Evolutionary conservation across 768 basidiomycete species (phyloP).

Genomic region (Cyathus striatus): DNA sequence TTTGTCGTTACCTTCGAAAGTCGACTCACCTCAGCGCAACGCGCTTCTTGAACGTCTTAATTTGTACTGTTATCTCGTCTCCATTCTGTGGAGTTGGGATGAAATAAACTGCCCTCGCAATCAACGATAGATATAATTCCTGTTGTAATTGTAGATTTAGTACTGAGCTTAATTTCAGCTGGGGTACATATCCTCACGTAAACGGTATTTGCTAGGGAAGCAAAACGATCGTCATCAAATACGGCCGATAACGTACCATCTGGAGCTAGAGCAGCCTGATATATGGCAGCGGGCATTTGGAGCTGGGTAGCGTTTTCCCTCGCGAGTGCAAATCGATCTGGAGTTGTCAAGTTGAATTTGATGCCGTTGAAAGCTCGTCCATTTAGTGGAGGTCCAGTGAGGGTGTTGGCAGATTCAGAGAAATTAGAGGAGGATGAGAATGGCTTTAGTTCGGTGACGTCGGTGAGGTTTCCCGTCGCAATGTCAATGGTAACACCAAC

Average conservation of each 20-base stretch:
- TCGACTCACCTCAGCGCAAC: slow-evolving; percentile 41
- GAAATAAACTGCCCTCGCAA: slow-evolving; percentile 51
- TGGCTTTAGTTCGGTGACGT: slow-evolving; percentile 34
- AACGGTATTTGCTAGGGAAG: slow-evolving; percentile 30
- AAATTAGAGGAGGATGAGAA: slow-evolving; percentile 32
- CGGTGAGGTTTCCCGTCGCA: slow-evolving; percentile 34
- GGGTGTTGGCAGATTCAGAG: slow-evolving; percentile 33
- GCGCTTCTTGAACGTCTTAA: slow-evolving; percentile 39
- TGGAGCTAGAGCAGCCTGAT: slow-evolving; percentile 37
- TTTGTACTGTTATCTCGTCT: slow-evolving; percentile 31
- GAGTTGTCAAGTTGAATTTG: slow-evolving; percentile 36
- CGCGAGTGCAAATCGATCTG: slow-evolving; percentile 32
- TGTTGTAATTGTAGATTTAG: no score
- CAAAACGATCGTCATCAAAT: slow-evolving; percentile 32
- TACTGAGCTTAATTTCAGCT: no score
- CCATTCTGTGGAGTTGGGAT: slow-evolving; percentile 21
- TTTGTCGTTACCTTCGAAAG: not conserved
- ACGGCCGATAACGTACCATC: slow-evolving; percentile 29
- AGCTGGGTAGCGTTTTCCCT: slow-evolving; percentile 39
- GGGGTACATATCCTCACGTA: no score
- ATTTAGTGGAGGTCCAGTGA: slow-evolving; percentile 38
- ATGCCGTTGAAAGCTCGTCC: slow-evolving; percentile 52
- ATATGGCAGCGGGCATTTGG: slow-evolving; percentile 47
- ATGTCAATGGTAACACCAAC: slow-evolving; percentile 40
- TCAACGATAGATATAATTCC: slow-evolving; percentile 42